A percentile compares a stretch with the other conserved stretches of the same genome.
These are phyloP conservation scores for Primulina tabacum DNA, from an alignment of 257 asterid species.

Conservation along the genomic window DNA sequence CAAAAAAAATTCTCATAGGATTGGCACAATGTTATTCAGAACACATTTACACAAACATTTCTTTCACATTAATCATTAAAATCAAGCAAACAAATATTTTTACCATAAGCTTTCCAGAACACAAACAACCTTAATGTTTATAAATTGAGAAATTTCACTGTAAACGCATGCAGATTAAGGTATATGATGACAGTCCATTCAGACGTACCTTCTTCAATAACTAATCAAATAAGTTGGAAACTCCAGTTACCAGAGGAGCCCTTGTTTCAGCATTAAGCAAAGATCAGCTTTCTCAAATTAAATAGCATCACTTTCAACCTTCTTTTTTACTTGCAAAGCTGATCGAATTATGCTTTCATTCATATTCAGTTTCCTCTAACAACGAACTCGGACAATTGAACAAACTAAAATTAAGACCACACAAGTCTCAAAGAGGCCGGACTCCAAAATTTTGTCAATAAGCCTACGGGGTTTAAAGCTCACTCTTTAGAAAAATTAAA, in stretches of 20 bases:
- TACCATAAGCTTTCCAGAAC: background rate
- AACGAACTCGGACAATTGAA: background rate
- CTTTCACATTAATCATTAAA: background rate
- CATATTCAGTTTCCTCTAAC: background rate
- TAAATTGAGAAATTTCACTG: constrained; percentile 5
- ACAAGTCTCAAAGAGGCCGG: background rate
- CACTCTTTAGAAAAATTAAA: background rate
- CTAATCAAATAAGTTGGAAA: background rate
- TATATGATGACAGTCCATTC: background rate
- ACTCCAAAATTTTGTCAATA: background rate
- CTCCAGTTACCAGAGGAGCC: background rate
- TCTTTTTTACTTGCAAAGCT: background rate
- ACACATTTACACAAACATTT: background rate
- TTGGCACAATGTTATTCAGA: background rate
- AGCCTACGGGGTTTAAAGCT: background rate
- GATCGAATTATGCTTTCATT: background rate
- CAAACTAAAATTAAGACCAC: background rate
- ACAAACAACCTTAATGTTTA: background rate
- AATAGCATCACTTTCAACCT: background rate
- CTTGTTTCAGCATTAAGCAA: background rate
- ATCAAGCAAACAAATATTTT: background rate
- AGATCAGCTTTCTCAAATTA: background rate
- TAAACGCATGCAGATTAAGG: background rate
- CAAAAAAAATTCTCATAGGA: background rate
- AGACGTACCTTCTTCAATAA: background rate